These are phyloP conservation scores for Linum usitatissimum DNA, from an alignment of 345 rosid species.

Conservation along the genomic window DNA sequence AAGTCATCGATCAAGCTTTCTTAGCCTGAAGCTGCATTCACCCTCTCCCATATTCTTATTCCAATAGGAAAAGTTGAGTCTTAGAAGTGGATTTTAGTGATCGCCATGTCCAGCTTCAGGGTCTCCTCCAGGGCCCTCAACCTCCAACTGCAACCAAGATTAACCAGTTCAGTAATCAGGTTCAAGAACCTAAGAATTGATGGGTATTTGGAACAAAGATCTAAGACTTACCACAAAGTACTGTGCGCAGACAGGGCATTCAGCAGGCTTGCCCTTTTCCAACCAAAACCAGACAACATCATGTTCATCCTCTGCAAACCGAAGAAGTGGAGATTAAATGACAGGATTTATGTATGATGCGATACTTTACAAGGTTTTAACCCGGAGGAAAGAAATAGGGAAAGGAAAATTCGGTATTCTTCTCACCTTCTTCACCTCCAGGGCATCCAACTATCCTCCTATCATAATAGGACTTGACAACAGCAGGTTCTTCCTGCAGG, in stretches of 20 bases:
- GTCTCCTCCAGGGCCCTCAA: slow-evolving; percentile 83
- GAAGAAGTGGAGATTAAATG: background rate
- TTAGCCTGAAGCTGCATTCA: background rate
- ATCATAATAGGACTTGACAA: slow-evolving; percentile 59
- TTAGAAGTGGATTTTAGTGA: slow-evolving; percentile 15
- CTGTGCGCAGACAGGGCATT: slow-evolving; percentile 83
- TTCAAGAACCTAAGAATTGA: background rate
- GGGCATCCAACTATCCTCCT: slow-evolving; percentile 87
- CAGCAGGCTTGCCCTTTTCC: slow-evolving; percentile 70
- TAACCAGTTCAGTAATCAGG: slow-evolving; percentile 9
- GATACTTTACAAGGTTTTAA: background rate
- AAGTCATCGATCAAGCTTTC: background rate
- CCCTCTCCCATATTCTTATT: background rate
- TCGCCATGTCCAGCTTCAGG: slow-evolving; percentile 54
- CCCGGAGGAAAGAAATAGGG: background rate
- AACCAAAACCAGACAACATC: slow-evolving; percentile 99
- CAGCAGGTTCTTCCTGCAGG: slow-evolving; percentile 60
- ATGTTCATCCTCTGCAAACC: slow-evolving; percentile 72
- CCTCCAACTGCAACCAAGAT: slow-evolving; percentile 53
- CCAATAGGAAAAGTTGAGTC: background rate
- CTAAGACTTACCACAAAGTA: slow-evolving; percentile 59
- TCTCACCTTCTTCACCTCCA: slow-evolving; percentile 73
- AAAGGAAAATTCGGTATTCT: background rate
- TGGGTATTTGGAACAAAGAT: slow-evolving; percentile 1
- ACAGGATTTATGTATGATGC: background rate